phyloP scores from a whole-genome alignment of 441 rosid species.

The Macaranga tanarius region DNA sequence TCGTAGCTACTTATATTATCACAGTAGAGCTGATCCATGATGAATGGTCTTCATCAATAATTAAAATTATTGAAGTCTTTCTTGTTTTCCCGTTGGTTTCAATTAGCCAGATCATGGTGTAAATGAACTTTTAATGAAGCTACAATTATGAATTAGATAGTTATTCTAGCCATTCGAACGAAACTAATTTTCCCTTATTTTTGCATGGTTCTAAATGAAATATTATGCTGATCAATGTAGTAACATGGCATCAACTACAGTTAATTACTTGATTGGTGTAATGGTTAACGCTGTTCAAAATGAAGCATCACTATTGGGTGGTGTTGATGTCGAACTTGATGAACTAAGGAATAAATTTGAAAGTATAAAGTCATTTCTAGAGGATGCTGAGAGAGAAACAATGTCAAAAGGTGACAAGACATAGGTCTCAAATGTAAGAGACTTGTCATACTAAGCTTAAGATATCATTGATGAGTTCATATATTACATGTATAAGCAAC shows the following conservation, averaged over 20 bases:
- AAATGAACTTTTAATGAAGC: too few species aligned
- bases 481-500: background rate
- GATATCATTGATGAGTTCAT: slow-evolving; percentile 28
- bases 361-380: slow-evolving; percentile 34
- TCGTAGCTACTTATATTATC: too few species aligned
- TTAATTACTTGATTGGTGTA: background rate
- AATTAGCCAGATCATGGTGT: too few species aligned
- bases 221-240: too few species aligned
- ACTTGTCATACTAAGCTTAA: slow-evolving; percentile 31
- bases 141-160: too few species aligned
- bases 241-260: background rate
- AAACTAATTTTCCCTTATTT: too few species aligned
- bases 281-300: slow-evolving; percentile 17
- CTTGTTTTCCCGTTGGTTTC: too few species aligned
- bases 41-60: too few species aligned
- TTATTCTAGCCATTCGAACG: too few species aligned
- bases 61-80: too few species aligned
- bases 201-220: too few species aligned
- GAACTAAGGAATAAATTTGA: slow-evolving; percentile 28
- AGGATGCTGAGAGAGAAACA: slow-evolving; percentile 21
- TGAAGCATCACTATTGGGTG: slow-evolving; percentile 26
- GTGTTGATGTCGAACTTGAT: slow-evolving; percentile 26
- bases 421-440: slow-evolving; percentile 27
- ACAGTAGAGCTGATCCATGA: too few species aligned
- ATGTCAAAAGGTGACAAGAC: slow-evolving; percentile 16